These are phyloP conservation scores for Saksenaea oblongispora DNA, from an alignment of 371 early-diverging fungal genomes.

Conservation along the genomic window DNA sequence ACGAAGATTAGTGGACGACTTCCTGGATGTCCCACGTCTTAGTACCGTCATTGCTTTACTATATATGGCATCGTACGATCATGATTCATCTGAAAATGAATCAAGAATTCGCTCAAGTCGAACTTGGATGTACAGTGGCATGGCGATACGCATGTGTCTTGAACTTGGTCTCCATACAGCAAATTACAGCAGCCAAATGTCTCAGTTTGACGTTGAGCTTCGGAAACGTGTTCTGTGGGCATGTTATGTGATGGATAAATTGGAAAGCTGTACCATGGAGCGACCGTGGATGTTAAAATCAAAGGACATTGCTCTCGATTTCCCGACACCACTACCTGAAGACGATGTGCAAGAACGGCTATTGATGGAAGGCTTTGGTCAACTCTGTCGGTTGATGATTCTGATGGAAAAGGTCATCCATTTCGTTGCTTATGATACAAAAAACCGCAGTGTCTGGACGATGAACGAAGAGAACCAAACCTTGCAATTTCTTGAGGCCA, in stretches of 20 bases:
- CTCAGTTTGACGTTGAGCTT: conserved; percentile 47
- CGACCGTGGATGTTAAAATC: conserved; percentile 46
- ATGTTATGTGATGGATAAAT: conserved; percentile 51
- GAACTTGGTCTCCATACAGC: conserved; percentile 45
- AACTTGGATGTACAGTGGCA: conserved; percentile 47
- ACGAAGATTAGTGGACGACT: conserved; percentile 41
- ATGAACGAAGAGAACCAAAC: conserved; percentile 38
- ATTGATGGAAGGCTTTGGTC: conserved; percentile 40
- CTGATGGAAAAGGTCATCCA: conserved; percentile 41
- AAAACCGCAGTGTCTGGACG: conserved; percentile 33
- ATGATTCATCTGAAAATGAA: conserved; percentile 10
- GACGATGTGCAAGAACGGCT: conserved; percentile 38
- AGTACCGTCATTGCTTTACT: conserved; percentile 50
- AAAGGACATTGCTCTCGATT: conserved; percentile 36
- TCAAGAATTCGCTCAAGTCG: conserved; percentile 24
- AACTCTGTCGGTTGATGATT: conserved; percentile 40
- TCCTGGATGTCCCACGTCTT: conserved; percentile 47
- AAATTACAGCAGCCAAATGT: conserved; percentile 46
- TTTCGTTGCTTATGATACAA: conserved; percentile 38
- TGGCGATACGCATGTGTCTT: conserved; percentile 43
- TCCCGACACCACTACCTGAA: conserved; percentile 43
- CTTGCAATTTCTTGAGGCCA: conserved; percentile 33
- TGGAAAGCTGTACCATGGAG: conserved; percentile 41
- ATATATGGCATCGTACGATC: conserved; percentile 41
- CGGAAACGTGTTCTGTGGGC: conserved; percentile 54